Conservation (phyloP, 257 asterid genomes). For the Verbascum thapsus region DNA sequence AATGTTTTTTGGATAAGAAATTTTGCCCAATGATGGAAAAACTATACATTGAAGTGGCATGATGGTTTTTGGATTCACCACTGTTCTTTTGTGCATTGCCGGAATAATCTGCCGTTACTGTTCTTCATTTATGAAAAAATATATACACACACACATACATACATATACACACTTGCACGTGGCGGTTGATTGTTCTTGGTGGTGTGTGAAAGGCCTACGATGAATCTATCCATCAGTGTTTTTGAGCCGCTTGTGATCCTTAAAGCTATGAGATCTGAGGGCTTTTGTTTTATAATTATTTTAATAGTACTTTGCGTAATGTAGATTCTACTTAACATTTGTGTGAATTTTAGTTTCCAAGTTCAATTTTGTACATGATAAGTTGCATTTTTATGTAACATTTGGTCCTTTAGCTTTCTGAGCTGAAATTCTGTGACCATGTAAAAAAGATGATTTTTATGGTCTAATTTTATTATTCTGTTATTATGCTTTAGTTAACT, state of each 20-base stretch:
- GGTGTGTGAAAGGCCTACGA: conserved; percentile 44
- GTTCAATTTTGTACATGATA: background rate
- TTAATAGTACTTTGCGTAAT: background rate
- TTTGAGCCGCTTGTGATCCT: conserved; percentile 44
- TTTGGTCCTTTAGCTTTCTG: background rate
- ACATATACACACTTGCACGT: conserved; percentile 25
- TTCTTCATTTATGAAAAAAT: background rate
- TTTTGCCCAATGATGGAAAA: conserved; percentile 56
- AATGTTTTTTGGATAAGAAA: background rate
- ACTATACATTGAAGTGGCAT: conserved; percentile 44
- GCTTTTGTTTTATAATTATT: conserved; percentile 28
- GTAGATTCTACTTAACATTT: background rate
- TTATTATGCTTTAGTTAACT: background rate
- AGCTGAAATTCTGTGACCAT: background rate
- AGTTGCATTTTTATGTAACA: background rate
- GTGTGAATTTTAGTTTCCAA: background rate
- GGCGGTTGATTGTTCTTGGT: conserved; percentile 42
- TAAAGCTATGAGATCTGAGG: conserved; percentile 95
- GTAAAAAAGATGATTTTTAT: background rate
- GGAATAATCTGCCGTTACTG: conserved; percentile 37
- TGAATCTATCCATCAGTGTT: conserved; percentile 41
- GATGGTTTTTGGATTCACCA: conserved; percentile 49
- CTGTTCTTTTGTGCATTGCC: conserved; percentile 44
- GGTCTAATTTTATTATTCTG: background rate
- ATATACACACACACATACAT: conserved; percentile 9